phyloP scores from a whole-genome alignment of 176 grass and related monocot genomes.

The Rhynchospora tenuis region DNA sequence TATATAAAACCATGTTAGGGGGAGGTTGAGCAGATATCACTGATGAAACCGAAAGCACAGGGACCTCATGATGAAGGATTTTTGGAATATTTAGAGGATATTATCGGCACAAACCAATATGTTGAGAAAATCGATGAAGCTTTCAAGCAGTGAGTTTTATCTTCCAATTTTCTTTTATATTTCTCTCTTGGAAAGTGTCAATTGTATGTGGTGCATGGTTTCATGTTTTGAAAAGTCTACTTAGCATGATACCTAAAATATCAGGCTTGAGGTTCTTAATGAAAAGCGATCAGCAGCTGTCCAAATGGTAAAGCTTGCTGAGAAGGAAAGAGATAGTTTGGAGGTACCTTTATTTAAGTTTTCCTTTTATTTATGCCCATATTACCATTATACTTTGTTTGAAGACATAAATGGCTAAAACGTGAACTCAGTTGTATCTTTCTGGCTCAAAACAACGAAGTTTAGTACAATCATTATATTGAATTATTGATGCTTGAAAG shows the following conservation, averaged over 20 bases:
- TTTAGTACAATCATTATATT: neutral
- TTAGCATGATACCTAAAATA: conserved; percentile 25
- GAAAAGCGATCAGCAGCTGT: conserved; percentile 72
- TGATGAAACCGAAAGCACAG: conserved; percentile 97
- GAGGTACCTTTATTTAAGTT: conserved; percentile 42
- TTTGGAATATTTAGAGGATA: conserved; percentile 97
- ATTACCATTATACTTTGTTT: conserved; percentile 2
- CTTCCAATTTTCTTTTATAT: neutral
- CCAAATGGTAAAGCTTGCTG: conserved; percentile 91
- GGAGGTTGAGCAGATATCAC: conserved; percentile 96
- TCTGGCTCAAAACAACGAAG: neutral
- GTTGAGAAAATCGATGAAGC: conserved; percentile 97
- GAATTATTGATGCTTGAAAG: neutral
- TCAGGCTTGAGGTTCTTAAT: conserved; percentile 83
- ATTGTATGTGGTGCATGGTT: conserved; percentile 1
- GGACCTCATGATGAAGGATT: conserved; percentile 94
- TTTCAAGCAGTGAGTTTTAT: conserved; percentile 77
- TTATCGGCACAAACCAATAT: conserved; percentile 89
- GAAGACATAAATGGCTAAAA: neutral
- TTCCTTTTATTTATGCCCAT: neutral
- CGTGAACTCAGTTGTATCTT: neutral
- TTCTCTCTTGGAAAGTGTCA: neutral
- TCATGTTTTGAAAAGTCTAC: conserved; percentile 18
- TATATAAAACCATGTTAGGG: conserved; percentile 42
- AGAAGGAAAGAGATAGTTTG: conserved; percentile 96